Evolutionary conservation across 192 early-diverging fungal species (phyloP), one percentile per base, ranked within the genome.

Genomic region (Entomortierella parvispora): DNA sequence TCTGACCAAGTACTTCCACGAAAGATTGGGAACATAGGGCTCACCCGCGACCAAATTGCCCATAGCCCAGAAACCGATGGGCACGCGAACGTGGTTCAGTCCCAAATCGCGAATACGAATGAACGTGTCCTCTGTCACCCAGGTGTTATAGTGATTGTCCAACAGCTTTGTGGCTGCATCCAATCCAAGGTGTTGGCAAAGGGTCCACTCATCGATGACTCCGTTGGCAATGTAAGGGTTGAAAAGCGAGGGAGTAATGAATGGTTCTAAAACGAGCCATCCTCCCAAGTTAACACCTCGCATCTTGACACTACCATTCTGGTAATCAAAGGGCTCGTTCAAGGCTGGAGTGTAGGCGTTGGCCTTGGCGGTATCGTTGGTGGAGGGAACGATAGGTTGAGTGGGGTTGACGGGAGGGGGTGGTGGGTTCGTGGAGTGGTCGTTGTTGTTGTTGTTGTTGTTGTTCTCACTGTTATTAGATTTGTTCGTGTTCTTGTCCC

Each of bases 271-370:
- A 10, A 93, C 90, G 40, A 93, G 84, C 66, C 89, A 88, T 9
- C 91, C 90, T 43, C 91, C 89, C 2, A 93, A 66, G 33, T 91
- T 93, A 26, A 91, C 90, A 8, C 91, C 91, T 6, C 89, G 85
- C 31, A 91, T 88, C 42, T 74, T 74, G 49, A 45, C 31, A 33
- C 45, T 53, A 43, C 23, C 78, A 34, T 40, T 71, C 22, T 49
- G 69, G 68, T 83, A 86, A 17, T 65, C 57, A 59, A 86, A 82
- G n/a, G 61, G 53, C 28, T 82, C 58, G 31, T 77, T 68, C 20
- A 86, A 62, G 9, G 85, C 58, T 17, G 82, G 85, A 0, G 82
- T 83, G 32, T 76, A 68, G 1, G 40, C 55, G 49, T 86, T 86
- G 10, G 57, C 54, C 20, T 64, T 50, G 6, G 67, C 62, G 34